These are phyloP conservation scores for Trichophyton mentagrophytes DNA, from an alignment of 2,329 filamentous ascomycete genomes.

Conservation along the genomic window DNA sequence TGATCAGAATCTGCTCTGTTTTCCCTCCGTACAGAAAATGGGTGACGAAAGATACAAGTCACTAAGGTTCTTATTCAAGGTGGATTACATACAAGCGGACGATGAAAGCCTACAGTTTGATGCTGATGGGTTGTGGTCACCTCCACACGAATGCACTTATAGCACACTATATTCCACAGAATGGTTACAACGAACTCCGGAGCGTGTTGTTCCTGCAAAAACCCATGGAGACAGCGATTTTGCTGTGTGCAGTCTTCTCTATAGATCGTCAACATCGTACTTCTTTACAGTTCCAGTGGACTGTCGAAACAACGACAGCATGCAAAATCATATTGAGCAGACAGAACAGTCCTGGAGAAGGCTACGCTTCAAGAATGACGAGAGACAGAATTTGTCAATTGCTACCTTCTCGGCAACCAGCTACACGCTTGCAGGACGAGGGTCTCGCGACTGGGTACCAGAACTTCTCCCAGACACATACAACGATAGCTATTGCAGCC, in stretches of 20 bases:
- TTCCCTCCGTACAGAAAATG: not conserved
- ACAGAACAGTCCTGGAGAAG: not conserved
- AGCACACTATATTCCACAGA: constrained; percentile 3
- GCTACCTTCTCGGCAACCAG: constrained; percentile 8
- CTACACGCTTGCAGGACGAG: constrained; percentile 13
- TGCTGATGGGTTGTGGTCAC: constrained; percentile 2
- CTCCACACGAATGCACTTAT: not conserved
- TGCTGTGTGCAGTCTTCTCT: constrained; percentile 12
- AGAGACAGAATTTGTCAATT: constrained; percentile 9
- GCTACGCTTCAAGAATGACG: not conserved
- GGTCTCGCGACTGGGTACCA: constrained; percentile 13
- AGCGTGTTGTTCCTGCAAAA: not conserved
- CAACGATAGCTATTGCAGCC: constrained; percentile 4
- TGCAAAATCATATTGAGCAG: not conserved
- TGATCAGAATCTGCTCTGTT: not conserved
- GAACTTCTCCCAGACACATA: constrained; percentile 16
- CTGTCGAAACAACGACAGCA: constrained; percentile 8
- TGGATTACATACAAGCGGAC: constrained; percentile 11
- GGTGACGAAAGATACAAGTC: not conserved
- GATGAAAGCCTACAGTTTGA: constrained; percentile 4
- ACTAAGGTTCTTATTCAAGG: constrained; percentile 13
- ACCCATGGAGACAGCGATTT: not conserved
- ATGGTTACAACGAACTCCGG: constrained; percentile 9
- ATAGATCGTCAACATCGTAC: constrained; percentile 10
- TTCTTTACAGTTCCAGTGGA: constrained; percentile 12